phyloP scores from a whole-genome alignment of 1,284 basidiomycete species.

The Ganoderma multipileum region DNA sequence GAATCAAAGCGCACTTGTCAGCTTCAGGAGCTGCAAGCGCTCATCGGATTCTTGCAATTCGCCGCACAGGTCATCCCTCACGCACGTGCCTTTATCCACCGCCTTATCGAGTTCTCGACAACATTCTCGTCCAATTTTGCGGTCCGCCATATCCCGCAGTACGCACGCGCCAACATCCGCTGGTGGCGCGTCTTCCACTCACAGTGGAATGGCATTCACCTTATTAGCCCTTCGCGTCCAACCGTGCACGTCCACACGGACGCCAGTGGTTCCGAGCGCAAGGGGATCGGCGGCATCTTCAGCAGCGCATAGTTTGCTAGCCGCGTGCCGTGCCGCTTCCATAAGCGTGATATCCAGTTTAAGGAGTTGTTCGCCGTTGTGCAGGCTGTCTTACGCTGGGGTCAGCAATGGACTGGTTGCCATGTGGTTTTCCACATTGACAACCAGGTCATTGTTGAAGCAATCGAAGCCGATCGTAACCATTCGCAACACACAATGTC shows the following conservation, averaged over 20 bases:
- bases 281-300: constrained; percentile 9
- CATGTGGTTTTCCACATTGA: constrained; percentile 20
- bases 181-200: constrained; percentile 16
- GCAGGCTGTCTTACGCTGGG: constrained; percentile 14
- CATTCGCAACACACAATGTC: constrained; percentile 13
- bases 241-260: constrained; percentile 13
- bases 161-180: constrained; percentile 12
- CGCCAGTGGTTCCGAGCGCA: constrained; percentile 7
- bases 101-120: constrained; percentile 11
- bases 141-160: constrained; percentile 7
- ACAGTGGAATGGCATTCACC: constrained; percentile 9
- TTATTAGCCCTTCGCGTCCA: constrained; percentile 2
- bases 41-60: constrained; percentile 19
- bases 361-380: constrained; percentile 12
- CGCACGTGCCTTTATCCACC: constrained; percentile 7
- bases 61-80: constrained; percentile 16
- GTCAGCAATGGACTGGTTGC: constrained; percentile 2
- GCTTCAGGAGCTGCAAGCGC: constrained; percentile 13
- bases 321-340: constrained; percentile 10
- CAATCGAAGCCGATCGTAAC: constrained; percentile 16
- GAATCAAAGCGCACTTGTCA: not conserved
- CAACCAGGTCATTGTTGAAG: constrained; percentile 15
- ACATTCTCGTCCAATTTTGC: constrained; percentile 5
- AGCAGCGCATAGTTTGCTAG: not conserved
- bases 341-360: constrained; percentile 14